These are phyloP conservation scores for Tricholoma bakamatsutake DNA, from an alignment of 768 basidiomycete species.

Conservation along the genomic window DNA sequence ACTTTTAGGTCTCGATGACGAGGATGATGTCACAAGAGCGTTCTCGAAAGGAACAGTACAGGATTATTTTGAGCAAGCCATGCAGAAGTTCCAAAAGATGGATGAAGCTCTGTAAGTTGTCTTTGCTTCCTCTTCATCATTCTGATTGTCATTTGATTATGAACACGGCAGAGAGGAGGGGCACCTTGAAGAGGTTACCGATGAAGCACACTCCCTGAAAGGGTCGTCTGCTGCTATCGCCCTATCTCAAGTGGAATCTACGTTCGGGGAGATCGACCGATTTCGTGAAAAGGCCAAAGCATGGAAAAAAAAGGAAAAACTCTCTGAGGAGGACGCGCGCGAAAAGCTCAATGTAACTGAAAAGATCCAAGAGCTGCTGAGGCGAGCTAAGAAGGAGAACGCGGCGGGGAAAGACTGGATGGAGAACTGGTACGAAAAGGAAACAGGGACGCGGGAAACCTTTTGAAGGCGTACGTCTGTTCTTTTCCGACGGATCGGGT, in stretches of 20 bases:
- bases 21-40: slow-evolving; percentile 38
- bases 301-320: slow-evolving; percentile 47
- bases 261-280: slow-evolving; percentile 91
- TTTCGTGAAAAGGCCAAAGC: slow-evolving; percentile 56
- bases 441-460: not conserved
- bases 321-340: slow-evolving; percentile 48
- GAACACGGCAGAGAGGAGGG: slow-evolving; percentile 38
- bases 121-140: slow-evolving; percentile 5
- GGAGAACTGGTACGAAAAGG: slow-evolving; percentile 32
- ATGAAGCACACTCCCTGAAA: slow-evolving; percentile 91
- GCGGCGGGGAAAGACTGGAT: slow-evolving; percentile 63
- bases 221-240: slow-evolving; percentile 96
- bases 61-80: slow-evolving; percentile 80
- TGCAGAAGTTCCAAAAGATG: slow-evolving; percentile 72
- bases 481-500: not conserved
- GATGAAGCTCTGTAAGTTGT: slow-evolving; percentile 75
- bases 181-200: slow-evolving; percentile 62
- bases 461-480: not conserved
- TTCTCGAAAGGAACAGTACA: slow-evolving; percentile 77
- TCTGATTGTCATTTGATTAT: not conserved
- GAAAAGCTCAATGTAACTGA: slow-evolving; percentile 39
- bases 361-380: slow-evolving; percentile 51
- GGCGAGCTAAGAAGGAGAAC: slow-evolving; percentile 63
- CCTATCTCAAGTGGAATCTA: slow-evolving; percentile 68
- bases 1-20: slow-evolving; percentile 89